Evolutionary conservation across 768 basidiomycete species (phyloP).

Genomic region (Auricularia sp.): DNA sequence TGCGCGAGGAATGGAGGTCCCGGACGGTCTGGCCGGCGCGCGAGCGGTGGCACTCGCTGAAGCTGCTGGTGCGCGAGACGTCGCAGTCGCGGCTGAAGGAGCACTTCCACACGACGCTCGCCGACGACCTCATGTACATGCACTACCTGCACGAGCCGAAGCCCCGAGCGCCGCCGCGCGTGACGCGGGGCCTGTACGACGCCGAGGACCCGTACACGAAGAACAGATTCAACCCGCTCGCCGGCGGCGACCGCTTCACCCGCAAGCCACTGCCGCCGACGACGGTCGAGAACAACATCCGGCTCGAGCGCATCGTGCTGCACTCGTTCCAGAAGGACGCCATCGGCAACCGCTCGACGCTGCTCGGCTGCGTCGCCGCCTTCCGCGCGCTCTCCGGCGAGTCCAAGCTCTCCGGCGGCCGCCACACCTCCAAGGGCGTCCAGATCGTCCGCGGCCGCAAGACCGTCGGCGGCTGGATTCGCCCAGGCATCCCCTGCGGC

Average conservation of each 20-base stretch:
- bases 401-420: constrained; percentile 61
- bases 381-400: constrained; percentile 82
- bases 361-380: constrained; percentile 82
- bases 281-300: constrained; percentile 58
- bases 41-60: constrained; percentile 9
- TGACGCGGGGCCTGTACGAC: constrained; percentile 62
- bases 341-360: constrained; percentile 52
- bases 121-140: constrained; percentile 90
- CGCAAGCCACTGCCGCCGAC: constrained; percentile 58
- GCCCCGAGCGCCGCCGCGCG: constrained; percentile 42
- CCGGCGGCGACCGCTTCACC: constrained; percentile 54
- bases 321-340: constrained; percentile 83
- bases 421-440: constrained; percentile 61
- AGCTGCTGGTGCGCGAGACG: constrained; percentile 57
- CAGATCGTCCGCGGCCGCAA: constrained; percentile 63
- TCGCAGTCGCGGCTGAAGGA: constrained; percentile 64
- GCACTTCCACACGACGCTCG: constrained; percentile 76
- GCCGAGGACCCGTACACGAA: constrained; percentile 74
- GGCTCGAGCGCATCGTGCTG: constrained; percentile 74
- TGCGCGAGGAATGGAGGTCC: constrained; percentile 2
- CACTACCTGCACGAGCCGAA: constrained; percentile 70
- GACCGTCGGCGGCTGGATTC: constrained; percentile 72
- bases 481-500: constrained; percentile 72
- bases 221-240: constrained; percentile 63
- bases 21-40: neutral